phyloP scores from a whole-genome alignment of 805 yeast species.

The Priceomyces medius region DNA sequence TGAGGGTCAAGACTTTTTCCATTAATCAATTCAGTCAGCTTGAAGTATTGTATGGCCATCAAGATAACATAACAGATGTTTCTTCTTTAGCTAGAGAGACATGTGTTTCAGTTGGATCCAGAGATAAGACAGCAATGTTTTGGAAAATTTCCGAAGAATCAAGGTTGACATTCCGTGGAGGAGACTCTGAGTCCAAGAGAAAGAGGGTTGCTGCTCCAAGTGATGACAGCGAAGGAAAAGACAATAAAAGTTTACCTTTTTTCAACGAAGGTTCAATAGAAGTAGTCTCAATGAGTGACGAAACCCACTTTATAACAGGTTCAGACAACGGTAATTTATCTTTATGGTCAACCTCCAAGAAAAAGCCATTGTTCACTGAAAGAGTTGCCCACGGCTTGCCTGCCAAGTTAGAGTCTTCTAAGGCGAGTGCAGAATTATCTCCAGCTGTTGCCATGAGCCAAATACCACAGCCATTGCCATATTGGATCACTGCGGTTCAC shows the following conservation, averaged over 20 bases:
- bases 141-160: slow-evolving; percentile 98
- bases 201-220: slow-evolving; percentile 27
- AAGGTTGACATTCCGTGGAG: slow-evolving; percentile 89
- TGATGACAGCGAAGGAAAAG: slow-evolving; percentile 19
- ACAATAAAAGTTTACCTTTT: slow-evolving; percentile 24
- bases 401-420: slow-evolving; percentile 41
- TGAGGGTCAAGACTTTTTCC: slow-evolving; percentile 83
- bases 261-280: slow-evolving; percentile 86
- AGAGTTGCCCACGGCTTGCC: slow-evolving; percentile 77
- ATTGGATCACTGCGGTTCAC: slow-evolving; percentile 78
- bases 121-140: slow-evolving; percentile 92
- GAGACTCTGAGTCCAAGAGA: slow-evolving; percentile 54
- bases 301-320: slow-evolving; percentile 89
- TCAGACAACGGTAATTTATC: slow-evolving; percentile 89
- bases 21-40: slow-evolving; percentile 83
- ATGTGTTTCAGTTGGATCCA: slow-evolving; percentile 92
- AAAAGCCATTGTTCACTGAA: slow-evolving; percentile 74
- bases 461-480: slow-evolving; percentile 74
- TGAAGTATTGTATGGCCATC: slow-evolving; percentile 93
- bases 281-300: slow-evolving; percentile 87
- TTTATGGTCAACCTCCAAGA: slow-evolving; percentile 89
- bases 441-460: slow-evolving; percentile 48
- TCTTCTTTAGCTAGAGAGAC: slow-evolving; percentile 81
- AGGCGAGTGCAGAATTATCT: slow-evolving; percentile 51
- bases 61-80: slow-evolving; percentile 81